Conservation (phyloP, 176 grass and related monocot genomes). For the Cenchrus fungigraminus region DNA sequence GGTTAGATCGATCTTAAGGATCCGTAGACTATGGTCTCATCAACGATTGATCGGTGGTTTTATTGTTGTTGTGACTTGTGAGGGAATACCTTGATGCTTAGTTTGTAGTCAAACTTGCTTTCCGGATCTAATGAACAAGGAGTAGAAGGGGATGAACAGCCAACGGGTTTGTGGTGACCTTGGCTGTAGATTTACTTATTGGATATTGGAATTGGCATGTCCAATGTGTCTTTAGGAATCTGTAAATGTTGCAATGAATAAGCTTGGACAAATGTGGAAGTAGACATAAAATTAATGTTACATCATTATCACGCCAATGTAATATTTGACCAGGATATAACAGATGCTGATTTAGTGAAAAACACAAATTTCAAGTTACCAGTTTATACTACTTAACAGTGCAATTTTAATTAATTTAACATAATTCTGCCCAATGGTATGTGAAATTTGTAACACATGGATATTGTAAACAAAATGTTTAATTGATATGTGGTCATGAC, state of each 20-base stretch:
- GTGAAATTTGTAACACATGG: background rate
- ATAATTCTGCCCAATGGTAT: background rate
- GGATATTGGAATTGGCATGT: background rate
- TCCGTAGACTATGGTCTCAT: background rate
- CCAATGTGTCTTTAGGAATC: background rate
- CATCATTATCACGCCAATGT: background rate
- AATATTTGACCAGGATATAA: background rate
- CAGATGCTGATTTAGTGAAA: background rate
- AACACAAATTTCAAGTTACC: background rate
- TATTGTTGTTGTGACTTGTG: background rate
- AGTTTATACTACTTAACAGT: too few relatives aligned
- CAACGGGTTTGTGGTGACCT: background rate
- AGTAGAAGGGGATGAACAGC: background rate
- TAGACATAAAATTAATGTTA: background rate
- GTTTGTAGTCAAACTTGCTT: background rate
- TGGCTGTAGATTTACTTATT: background rate
- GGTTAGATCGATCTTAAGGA: background rate
- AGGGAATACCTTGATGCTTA: too few relatives aligned
- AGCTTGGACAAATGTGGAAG: background rate
- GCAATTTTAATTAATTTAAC: background rate
- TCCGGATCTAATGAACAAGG: background rate
- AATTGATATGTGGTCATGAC: background rate
- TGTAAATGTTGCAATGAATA: slow-evolving; percentile 25
- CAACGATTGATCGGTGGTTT: background rate
- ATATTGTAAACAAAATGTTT: background rate